Percentiles rank a stretch among this genome's conserved stretches.
Conservation (phyloP, 768 basidiomycete genomes). For the Termitomyces sp. region DNA sequence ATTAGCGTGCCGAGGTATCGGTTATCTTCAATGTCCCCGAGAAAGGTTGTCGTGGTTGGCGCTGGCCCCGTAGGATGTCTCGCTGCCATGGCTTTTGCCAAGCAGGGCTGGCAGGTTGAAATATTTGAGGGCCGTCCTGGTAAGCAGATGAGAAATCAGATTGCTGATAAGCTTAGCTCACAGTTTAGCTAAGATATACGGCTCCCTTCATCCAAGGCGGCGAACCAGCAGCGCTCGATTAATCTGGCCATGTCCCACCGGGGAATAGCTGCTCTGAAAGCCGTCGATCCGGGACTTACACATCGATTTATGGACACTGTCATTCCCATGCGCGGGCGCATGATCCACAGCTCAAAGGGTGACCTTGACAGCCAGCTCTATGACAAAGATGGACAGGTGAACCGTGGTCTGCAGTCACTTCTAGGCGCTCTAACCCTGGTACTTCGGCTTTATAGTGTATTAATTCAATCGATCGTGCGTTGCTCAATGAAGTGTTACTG, state of each 20-base stretch:
- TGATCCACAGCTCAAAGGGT: constrained; percentile 82
- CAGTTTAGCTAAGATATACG: constrained; percentile 53
- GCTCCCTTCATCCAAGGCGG: constrained; percentile 59
- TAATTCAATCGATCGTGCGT: constrained; percentile 86
- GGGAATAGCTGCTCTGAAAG: constrained; percentile 82
- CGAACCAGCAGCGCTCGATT: constrained; percentile 79
- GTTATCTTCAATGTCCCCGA: constrained; percentile 15
- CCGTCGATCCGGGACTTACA: constrained; percentile 67
- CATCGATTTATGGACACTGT: constrained; percentile 67
- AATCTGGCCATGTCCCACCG: constrained; percentile 94
- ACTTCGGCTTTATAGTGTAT: constrained; percentile 60
- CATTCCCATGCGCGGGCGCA: constrained; percentile 93
- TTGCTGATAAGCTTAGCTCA: not conserved
- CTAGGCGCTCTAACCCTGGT: constrained; percentile 15
- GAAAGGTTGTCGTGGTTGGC: constrained; percentile 67
- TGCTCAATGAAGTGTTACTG: constrained; percentile 83
- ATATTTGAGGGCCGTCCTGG: constrained; percentile 79
- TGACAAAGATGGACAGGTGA: constrained; percentile 83
- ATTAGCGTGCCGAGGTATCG: not conserved
- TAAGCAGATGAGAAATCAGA: constrained; percentile 18
- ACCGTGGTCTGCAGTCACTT: constrained; percentile 9
- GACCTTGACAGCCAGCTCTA: constrained; percentile 79
- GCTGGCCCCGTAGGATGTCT: constrained; percentile 96
- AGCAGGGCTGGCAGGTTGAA: constrained; percentile 79
- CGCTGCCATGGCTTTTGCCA: constrained; percentile 78